phyloP scores from a whole-genome alignment of 768 basidiomycete genomes.

The Russula dissimulans region DNA sequence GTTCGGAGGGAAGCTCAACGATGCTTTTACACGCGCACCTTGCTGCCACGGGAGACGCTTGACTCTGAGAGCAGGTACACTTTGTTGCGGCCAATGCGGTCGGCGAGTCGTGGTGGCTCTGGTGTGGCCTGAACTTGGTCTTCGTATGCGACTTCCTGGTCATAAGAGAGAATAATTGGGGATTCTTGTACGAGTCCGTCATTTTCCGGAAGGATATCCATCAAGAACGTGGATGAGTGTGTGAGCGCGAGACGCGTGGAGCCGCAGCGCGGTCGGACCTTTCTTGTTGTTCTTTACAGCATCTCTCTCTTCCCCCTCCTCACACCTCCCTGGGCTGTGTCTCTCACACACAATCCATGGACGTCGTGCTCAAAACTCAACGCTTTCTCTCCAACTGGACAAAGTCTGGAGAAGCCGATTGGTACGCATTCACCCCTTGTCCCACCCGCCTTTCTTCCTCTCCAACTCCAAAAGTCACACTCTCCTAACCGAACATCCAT shows the following conservation, averaged over 20 bases:
- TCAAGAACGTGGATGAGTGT: background rate
- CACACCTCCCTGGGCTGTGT: background rate
- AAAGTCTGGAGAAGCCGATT: constrained; percentile 15
- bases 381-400: constrained; percentile 16
- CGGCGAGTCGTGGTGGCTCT: constrained; percentile 36
- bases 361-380: constrained; percentile 11
- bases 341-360: constrained; percentile 2
- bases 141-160: constrained; percentile 48
- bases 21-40: constrained; percentile 56
- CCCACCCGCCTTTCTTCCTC: background rate
- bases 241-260: background rate
- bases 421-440: background rate
- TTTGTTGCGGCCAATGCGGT: constrained; percentile 63
- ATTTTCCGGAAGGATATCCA: constrained; percentile 23
- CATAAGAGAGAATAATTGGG: constrained; percentile 38
- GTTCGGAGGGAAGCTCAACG: constrained; percentile 28
- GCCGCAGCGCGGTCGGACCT: background rate
- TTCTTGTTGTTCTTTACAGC: background rate
- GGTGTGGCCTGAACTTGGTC: constrained; percentile 38
- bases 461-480: background rate
- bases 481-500: background rate
- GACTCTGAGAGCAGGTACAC: constrained; percentile 73
- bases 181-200: constrained; percentile 5
- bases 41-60: constrained; percentile 47
- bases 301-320: background rate